Percentiles rank a stretch among this genome's conserved stretches.
phyloP scores from a whole-genome alignment of 1,139 yeast species.

The Casaregolazyma suthepensis region DNA sequence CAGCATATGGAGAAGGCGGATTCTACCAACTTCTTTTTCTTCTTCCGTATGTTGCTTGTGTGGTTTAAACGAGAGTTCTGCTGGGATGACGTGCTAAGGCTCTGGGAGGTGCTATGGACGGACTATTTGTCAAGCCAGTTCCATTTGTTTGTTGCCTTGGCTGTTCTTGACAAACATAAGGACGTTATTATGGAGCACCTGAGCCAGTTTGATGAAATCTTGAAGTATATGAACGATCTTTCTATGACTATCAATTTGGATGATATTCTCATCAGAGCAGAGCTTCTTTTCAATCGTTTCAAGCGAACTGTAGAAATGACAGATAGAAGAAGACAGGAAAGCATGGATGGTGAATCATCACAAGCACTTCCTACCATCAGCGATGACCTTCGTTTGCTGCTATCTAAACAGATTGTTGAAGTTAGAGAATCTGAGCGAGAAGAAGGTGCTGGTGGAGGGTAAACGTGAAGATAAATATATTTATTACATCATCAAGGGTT shows the following conservation, averaged over 20 bases:
- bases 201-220: conserved; percentile 77
- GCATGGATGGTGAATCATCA: conserved; percentile 10
- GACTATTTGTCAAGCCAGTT: conserved; percentile 80
- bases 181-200: conserved; percentile 69
- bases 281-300: conserved; percentile 72
- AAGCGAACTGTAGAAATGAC: conserved; percentile 71
- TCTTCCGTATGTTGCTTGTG: conserved; percentile 87
- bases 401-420: conserved; percentile 55
- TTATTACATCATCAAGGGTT: not conserved
- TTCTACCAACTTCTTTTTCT: conserved; percentile 83
- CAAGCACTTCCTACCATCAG: conserved; percentile 34
- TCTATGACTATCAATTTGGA: conserved; percentile 68
- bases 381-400: conserved; percentile 51
- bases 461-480: not conserved
- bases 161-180: conserved; percentile 81
- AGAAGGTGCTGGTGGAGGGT: conserved; percentile 36
- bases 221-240: conserved; percentile 88
- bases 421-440: conserved; percentile 52
- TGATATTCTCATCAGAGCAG: conserved; percentile 73
- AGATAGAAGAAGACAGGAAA: conserved; percentile 48
- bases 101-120: conserved; percentile 94
- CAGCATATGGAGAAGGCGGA: conserved; percentile 82
- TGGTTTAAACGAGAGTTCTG: conserved; percentile 93
- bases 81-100: conserved; percentile 66
- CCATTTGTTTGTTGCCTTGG: conserved; percentile 79